Base-by-base conservation (phyloP, 2,329 filamentous ascomycete species). In the Trichoderma endophyticum region DNA sequence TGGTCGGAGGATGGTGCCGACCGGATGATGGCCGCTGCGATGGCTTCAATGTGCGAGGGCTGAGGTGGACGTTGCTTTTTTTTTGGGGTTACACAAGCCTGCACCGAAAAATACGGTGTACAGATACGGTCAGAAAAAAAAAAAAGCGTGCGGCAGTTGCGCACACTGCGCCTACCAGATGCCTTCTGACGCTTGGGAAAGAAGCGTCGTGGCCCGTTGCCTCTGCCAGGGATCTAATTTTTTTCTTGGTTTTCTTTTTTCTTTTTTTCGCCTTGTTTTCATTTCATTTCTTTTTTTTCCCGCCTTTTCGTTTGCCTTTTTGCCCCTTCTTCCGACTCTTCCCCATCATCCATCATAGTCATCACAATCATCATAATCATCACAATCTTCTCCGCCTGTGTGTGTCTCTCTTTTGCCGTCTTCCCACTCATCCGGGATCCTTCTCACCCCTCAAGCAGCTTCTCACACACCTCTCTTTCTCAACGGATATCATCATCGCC, bases 31-130 rank as follows among this genome's bases (percentile, higher is more conserved):
- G 67, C 30, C 59, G 30, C 54, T 32, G 39, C 28, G 36, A 70
- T 56, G 39, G 21, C 48, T 39, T 21, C n/a, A 48, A 21, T 30
- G 28, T 9, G 14, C 12, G 24, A 14, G 18, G 32, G 48, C 24
- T 57, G 8, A 32, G 43, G n/a, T 54, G 32, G 28, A 30, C 30
- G 32, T 54, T 66, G 24, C 12, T 63, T 62, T 11, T 11, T 11
- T 56, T 30, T 24, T 30, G 68, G 43, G 43, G 43, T 62, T 43
- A 12, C 68, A 56, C 43, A 70, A 30, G 57, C 15, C 30, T 21
- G 39, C 43, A 14, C 34, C 59, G 66, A 30, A 70, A 63, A 70
- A 70, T 64, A 70, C 68, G 68, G 59, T 64, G 68, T 64, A 56
- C 60, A 28, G 64, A 32, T 63, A 57, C 30, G 59, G 36, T 5